Evolutionary conservation across 2,329 filamentous ascomycete species (phyloP).

Genomic region (Fusarium abutilonis): DNA sequence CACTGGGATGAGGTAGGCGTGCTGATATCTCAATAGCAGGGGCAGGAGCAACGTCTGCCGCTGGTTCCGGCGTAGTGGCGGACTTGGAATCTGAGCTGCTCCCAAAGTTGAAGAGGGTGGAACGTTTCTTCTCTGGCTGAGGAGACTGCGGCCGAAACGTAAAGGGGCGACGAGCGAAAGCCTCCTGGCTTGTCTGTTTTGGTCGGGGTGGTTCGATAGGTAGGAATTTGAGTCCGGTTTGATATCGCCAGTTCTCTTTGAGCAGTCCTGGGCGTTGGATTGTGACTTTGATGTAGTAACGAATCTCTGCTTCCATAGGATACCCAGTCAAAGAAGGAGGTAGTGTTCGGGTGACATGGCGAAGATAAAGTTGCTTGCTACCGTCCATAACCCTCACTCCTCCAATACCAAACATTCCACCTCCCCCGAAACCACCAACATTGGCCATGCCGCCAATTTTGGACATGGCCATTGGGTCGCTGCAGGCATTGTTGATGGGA

Average conservation of each 20-base stretch:
- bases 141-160: conserved; percentile 60
- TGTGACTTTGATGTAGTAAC: conserved; percentile 96
- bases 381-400: conserved; percentile 70
- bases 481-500: conserved; percentile 78
- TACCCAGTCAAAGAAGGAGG: conserved; percentile 91
- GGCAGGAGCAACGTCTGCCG: conserved; percentile 48
- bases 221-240: conserved; percentile 81
- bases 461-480: conserved; percentile 62
- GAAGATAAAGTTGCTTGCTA: conserved; percentile 68
- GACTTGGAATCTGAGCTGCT: conserved; percentile 43
- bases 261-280: conserved; percentile 88
- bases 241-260: conserved; percentile 84
- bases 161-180: conserved; percentile 80
- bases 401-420: conserved; percentile 59
- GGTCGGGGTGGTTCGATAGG: conserved; percentile 90
- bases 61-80: conserved; percentile 43
- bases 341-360: conserved; percentile 84
- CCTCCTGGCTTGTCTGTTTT: conserved; percentile 74
- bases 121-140: conserved; percentile 60
- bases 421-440: conserved; percentile 60
- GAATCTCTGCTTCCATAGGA: conserved; percentile 86
- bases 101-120: conserved; percentile 65
- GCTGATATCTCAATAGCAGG: conserved; percentile 81
- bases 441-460: conserved; percentile 64
- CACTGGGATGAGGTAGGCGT: conserved; percentile 84